phyloP scores from a whole-genome alignment of 1,284 basidiomycete species.

The Boletus holoroseus region DNA sequence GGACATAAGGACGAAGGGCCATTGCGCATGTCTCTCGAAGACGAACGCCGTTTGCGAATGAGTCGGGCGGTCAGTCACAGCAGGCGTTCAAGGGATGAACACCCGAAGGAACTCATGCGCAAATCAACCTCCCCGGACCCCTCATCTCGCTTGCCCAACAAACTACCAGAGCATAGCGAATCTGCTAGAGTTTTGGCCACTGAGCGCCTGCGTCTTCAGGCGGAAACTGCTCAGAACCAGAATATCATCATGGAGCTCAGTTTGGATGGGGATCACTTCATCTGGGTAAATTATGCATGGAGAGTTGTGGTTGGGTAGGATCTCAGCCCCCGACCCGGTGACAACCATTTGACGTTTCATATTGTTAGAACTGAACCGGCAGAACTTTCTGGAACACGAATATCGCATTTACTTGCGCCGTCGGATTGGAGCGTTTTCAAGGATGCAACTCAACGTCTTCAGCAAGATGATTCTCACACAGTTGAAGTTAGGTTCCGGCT shows the following conservation, averaged over 20 bases:
- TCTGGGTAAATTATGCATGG: conserved; percentile 96
- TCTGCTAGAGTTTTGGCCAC: conserved; percentile 75
- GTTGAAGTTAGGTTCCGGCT: conserved; percentile 90
- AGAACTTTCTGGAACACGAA: conserved; percentile 72
- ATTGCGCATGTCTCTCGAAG: conserved; percentile 49
- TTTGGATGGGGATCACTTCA: conserved; percentile 86
- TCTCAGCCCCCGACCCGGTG: background rate
- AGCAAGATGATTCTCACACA: conserved; percentile 90
- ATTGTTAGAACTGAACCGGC: conserved; percentile 73
- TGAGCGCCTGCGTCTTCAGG: conserved; percentile 78
- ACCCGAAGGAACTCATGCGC: conserved; percentile 43
- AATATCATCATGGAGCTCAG: conserved; percentile 95
- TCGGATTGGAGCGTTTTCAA: conserved; percentile 85
- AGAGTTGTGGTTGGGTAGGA: conserved; percentile 86
- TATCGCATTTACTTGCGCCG: conserved; percentile 79
- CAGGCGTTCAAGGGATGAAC: conserved; percentile 55
- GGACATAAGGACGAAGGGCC: conserved; percentile 42
- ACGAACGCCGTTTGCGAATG: conserved; percentile 51
- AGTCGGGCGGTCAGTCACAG: conserved; percentile 46
- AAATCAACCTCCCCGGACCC: conserved; percentile 34
- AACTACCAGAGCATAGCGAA: conserved; percentile 52
- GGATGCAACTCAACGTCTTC: conserved; percentile 80
- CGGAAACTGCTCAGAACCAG: conserved; percentile 89
- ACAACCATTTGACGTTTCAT: conserved; percentile 11
- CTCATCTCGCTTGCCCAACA: conserved; percentile 36